Evolutionary conservation across 2,329 filamentous ascomycete species (phyloP).

Genomic region (Pseudogymnoascus sp.): DNA sequence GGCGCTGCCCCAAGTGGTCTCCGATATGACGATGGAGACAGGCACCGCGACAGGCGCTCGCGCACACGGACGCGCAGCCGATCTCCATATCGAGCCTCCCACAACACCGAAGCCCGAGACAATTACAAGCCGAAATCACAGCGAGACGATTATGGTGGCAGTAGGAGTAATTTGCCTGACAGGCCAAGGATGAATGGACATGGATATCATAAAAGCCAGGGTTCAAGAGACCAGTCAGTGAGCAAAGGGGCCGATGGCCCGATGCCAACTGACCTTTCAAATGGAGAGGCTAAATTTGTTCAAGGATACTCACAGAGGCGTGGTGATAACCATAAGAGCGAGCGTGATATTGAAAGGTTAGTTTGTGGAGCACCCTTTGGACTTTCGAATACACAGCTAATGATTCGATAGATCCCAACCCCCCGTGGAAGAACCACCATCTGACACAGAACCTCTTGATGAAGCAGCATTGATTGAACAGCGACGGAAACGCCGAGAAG

Average conservation of each 20-base stretch:
- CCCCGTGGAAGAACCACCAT: conserved; percentile 34
- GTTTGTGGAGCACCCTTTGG: conserved; percentile 13
- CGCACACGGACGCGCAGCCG: conserved; percentile 46
- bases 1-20: conserved; percentile 24
- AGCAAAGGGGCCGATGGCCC: conserved; percentile 55
- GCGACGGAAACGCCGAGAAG: conserved; percentile 74
- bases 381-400: not conserved
- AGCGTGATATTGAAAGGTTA: conserved; percentile 10
- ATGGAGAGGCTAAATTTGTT: conserved; percentile 60
- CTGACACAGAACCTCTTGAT: conserved; percentile 55
- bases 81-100: conserved; percentile 38
- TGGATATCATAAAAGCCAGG: conserved; percentile 38
- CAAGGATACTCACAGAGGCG: conserved; percentile 49
- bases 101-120: conserved; percentile 19
- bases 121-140: conserved; percentile 19
- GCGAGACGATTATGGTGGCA: not conserved
- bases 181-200: conserved; percentile 24
- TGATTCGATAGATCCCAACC: conserved; percentile 21
- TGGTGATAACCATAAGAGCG: conserved; percentile 29
- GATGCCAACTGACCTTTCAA: conserved; percentile 50
- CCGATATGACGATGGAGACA: conserved; percentile 43
- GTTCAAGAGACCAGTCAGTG: conserved; percentile 50
- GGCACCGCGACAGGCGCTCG: conserved; percentile 44
- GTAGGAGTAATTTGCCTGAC: conserved; percentile 9
- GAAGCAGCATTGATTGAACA: conserved; percentile 79